Base-by-base conservation (phyloP, 768 basidiomycete genomes). In the Arthromyces matolae region DNA sequence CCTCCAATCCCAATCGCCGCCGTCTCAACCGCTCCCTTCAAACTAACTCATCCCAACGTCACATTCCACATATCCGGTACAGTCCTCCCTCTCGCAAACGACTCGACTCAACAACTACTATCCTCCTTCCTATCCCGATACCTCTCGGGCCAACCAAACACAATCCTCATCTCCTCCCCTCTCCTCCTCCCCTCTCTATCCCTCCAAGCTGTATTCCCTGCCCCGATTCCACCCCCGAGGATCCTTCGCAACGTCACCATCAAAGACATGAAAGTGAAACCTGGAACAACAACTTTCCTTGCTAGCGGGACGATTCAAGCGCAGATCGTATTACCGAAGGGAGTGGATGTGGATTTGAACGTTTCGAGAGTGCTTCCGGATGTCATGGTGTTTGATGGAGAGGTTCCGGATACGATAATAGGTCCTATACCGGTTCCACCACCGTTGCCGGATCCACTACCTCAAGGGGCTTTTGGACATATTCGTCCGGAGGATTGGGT, bases 381-480 rank as follows among this genome's bases (percentile, higher is more conserved):
- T 60, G 82, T 86, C 22, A 64, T 91, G 5, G 75, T 92, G 4
- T 91, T 80, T 49, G 89, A 93, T 53, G 89, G 89, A 3, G 78
- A 80, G 18, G 74, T 78, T 0, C 77, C 81, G 5, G 64, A 71
- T 1, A 31, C 35, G 3, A 54, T n/a, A n/a, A n/a, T 58, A 18
- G 52, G 49, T 8, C 28, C 50, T 19, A 53, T 20, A 25, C 38
- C 54, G 18, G 55, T 66, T 16, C 70, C 75, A 0, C 75, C 79
- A 0, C 76, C 81, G 1, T 70, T 83, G 2, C 81, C 86, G 0
- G 70, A 78, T 52, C 89, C 90, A 1, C 63, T 87, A 3, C 89
- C 89, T 3, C 74, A 77, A 24, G 70, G 71, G 16, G 89, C 89
- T 1, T 93, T 92, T 62, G 89, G 80, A 8, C 84, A 81, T 52